phyloP scores from a whole-genome alignment of 1,139 yeast species.

The Kluyveromyces sp. region DNA sequence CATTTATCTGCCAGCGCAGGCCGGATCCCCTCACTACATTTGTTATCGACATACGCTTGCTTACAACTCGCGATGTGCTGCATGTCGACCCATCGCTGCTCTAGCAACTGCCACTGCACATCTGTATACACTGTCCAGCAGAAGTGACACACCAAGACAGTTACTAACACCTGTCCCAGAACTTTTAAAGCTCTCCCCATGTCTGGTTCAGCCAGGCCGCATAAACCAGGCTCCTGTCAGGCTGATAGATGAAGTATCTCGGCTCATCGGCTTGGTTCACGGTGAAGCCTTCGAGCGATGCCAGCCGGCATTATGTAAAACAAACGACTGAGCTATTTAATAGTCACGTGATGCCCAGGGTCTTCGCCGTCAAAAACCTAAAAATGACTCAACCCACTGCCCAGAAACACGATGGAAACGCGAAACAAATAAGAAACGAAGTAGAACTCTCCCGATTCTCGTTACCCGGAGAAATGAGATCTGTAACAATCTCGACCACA shows the following conservation, averaged over 20 bases:
- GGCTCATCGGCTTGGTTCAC: too few relatives aligned
- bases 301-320: too few relatives aligned
- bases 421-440: neutral
- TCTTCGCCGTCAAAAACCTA: neutral
- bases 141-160: constrained; percentile 35
- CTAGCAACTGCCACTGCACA: constrained; percentile 42
- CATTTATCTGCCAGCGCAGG: constrained; percentile 56
- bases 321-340: too few relatives aligned
- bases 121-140: constrained; percentile 46
- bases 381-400: neutral
- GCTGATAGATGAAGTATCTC: too few relatives aligned
- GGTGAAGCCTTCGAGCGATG: too few relatives aligned
- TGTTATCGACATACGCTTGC: constrained; percentile 45
- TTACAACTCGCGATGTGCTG: constrained; percentile 45
- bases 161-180: neutral
- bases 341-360: neutral
- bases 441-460: neutral
- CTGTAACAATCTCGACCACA: neutral
- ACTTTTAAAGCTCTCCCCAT: too few relatives aligned
- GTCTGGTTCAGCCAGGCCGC: too few relatives aligned
- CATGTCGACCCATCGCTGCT: constrained; percentile 21
- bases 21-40: constrained; percentile 49
- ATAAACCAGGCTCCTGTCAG: too few relatives aligned
- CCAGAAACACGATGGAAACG: neutral
- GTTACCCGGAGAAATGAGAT: neutral